Percentiles rank a stretch among this genome's conserved stretches.
phyloP scores from a whole-genome alignment of 179 eudicot species.

The Nepenthes alata region DNA sequence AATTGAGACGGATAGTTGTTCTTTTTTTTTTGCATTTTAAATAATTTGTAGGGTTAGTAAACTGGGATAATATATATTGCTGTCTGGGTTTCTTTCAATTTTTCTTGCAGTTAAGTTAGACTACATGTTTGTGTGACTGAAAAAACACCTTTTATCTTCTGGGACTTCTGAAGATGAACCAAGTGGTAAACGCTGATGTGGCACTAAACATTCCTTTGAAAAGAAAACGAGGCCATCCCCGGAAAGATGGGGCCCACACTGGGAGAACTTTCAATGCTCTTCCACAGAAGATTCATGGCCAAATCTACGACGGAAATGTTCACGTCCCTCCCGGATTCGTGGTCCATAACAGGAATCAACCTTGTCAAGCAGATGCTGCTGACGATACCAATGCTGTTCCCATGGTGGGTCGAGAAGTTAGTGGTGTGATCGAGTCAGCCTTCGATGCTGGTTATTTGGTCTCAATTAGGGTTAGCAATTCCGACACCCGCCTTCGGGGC shows the following conservation, averaged over 20 bases:
- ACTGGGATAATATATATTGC: too few relatives aligned
- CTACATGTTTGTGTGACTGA: too few relatives aligned
- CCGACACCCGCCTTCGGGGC: constrained; percentile 54
- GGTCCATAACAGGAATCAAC: constrained; percentile 19
- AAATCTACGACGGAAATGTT: constrained; percentile 6
- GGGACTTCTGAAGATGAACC: constrained; percentile 32
- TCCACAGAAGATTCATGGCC: constrained; percentile 11
- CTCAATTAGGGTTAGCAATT: constrained; percentile 59
- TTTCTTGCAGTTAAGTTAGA: too few relatives aligned
- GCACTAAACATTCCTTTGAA: constrained; percentile 26
- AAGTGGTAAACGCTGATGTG: constrained; percentile 21
- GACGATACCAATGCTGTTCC: constrained; percentile 17
- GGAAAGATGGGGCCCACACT: constrained; percentile 44
- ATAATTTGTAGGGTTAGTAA: too few relatives aligned
- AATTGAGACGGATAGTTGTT: too few relatives aligned
- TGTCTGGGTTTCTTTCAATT: too few relatives aligned
- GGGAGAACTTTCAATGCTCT: too few relatives aligned
- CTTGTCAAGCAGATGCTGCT: constrained; percentile 20
- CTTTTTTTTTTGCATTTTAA: too few relatives aligned
- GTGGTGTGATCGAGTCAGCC: constrained; percentile 63
- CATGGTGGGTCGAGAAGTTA: constrained; percentile 59
- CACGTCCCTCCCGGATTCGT: constrained; percentile 43
- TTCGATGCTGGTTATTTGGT: constrained; percentile 80
- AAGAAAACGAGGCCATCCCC: constrained; percentile 84
- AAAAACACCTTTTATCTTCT: too few relatives aligned